Percentiles rank a stretch among this genome's conserved stretches.
phyloP scores from a whole-genome alignment of 1,284 basidiomycete species.

The Puccinia novopanici region DNA sequence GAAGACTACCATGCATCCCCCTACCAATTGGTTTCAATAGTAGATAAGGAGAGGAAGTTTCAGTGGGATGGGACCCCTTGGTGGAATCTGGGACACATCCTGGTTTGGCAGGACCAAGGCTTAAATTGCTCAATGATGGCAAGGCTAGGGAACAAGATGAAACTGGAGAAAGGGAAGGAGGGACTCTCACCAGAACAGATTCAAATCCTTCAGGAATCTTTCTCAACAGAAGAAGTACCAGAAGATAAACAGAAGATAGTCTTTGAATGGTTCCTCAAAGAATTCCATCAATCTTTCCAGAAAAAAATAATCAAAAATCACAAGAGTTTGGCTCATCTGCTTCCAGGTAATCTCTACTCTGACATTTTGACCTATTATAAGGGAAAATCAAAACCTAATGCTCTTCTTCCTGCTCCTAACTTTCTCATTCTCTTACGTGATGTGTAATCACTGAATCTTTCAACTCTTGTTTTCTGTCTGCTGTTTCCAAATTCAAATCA shows the following conservation, averaged over 20 bases:
- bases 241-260: neutral
- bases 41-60: neutral
- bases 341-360: neutral
- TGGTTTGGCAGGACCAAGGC: neutral
- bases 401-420: too few species aligned
- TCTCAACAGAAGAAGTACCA: neutral
- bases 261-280: neutral
- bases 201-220: neutral
- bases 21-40: neutral
- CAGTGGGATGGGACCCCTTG: neutral
- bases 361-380: neutral
- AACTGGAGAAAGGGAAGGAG: neutral
- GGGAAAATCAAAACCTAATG: neutral
- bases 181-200: neutral
- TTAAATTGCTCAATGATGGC: neutral
- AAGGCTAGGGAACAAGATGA: neutral
- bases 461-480: too few species aligned
- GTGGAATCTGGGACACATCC: slow-evolving; percentile 8
- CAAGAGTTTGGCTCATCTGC: neutral
- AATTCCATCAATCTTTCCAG: neutral
- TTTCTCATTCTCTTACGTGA: too few species aligned
- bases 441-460: too few species aligned
- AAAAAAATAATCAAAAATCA: neutral
- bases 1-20: neutral
- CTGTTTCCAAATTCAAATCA: too few species aligned